Conservation (phyloP, 768 basidiomycete species). For the Astraeus odoratus region DNA sequence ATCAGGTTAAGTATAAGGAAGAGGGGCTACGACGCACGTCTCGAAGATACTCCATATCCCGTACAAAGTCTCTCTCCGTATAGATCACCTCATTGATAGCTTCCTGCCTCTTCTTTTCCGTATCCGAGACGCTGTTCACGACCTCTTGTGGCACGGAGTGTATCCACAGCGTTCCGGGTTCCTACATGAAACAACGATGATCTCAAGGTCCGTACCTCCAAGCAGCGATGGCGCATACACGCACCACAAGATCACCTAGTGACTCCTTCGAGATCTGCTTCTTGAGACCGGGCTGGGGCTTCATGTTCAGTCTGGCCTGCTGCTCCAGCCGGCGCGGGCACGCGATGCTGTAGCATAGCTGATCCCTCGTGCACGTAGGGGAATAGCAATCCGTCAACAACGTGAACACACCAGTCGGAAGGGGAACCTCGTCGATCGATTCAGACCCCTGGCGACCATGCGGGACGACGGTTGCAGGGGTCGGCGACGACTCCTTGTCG, state of each 20-base stretch:
- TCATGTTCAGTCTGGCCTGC: constrained; percentile 90
- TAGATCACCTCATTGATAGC: constrained; percentile 94
- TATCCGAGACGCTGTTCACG: constrained; percentile 84
- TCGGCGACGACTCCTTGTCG: constrained; percentile 27
- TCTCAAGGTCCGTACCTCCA: no score
- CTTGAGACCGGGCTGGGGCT: constrained; percentile 82
- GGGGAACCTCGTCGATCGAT: constrained; percentile 52
- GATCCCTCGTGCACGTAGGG: constrained; percentile 90
- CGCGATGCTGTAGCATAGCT: constrained; percentile 95
- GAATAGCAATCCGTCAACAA: constrained; percentile 97
- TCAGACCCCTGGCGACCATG: constrained; percentile 34
- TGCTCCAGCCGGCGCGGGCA: constrained; percentile 93
- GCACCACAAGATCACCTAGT: constrained; percentile 69
- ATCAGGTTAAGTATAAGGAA: not conserved
- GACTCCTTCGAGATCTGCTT: constrained; percentile 80
- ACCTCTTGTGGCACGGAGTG: constrained; percentile 95
- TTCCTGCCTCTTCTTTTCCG: constrained; percentile 94
- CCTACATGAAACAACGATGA: constrained; percentile 39
- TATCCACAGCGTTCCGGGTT: constrained; percentile 88
- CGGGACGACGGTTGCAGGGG: constrained; percentile 13
- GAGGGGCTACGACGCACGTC: constrained; percentile 51
- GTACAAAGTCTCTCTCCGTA: constrained; percentile 96
- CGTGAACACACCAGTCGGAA: constrained; percentile 94
- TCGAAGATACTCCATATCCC: constrained; percentile 95
- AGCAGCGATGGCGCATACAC: no score